phyloP scores from a whole-genome alignment of 108 stramenopile species.

The Discostella pseudostelligera region DNA sequence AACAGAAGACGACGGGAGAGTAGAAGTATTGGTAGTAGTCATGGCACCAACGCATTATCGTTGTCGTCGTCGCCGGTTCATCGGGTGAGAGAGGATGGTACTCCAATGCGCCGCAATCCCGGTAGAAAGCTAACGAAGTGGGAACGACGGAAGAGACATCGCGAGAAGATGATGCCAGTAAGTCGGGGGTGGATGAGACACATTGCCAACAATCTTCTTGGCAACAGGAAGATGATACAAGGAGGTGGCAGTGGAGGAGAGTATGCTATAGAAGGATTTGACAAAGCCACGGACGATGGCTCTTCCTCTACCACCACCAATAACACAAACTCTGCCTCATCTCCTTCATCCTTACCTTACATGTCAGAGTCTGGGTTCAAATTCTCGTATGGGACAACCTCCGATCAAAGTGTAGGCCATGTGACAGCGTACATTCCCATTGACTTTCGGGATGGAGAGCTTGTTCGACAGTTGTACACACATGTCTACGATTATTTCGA shows the following conservation, averaged over 20 bases:
- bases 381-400: constrained; percentile 69
- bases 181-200: constrained; percentile 22
- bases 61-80: not conserved
- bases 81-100: constrained; percentile 1
- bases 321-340: constrained; percentile 5
- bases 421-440: constrained; percentile 72
- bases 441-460: constrained; percentile 75
- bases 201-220: constrained; percentile 5
- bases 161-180: constrained; percentile 9
- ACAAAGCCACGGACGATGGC: not conserved
- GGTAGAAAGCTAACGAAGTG: constrained; percentile 59
- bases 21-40: not conserved
- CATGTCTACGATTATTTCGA: constrained; percentile 64
- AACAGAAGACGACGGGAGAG: constrained; percentile 4
- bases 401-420: constrained; percentile 36
- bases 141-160: constrained; percentile 50
- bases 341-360: not conserved
- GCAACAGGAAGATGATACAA: not conserved
- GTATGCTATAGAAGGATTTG: not conserved
- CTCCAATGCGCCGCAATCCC: constrained; percentile 6
- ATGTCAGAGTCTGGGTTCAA: constrained; percentile 53
- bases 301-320: constrained; percentile 16
- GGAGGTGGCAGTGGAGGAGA: not conserved
- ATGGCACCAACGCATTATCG: not conserved
- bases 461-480: constrained; percentile 56